phyloP scores from a whole-genome alignment of 192 early-diverging fungal species.

The Funneliformis geosporum region DNA sequence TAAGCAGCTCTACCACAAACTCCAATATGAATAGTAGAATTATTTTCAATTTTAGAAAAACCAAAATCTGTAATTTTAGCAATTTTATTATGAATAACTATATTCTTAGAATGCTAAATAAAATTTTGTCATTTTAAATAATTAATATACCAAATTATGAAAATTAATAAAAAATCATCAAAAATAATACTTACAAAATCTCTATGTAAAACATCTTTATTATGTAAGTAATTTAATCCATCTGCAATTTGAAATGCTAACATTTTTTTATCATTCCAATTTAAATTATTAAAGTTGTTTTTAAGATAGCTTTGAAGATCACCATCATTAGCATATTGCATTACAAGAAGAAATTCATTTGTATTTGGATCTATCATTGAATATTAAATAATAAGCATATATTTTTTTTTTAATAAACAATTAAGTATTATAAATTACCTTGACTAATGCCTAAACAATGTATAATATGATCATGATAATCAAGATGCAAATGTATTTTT shows the following conservation, averaged over 20 bases:
- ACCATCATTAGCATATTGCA: not conserved
- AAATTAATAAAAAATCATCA: not conserved
- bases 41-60: too few species aligned
- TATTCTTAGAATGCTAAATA: too few species aligned
- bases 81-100: too few species aligned
- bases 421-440: not conserved
- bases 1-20: too few species aligned
- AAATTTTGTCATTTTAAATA: too few species aligned
- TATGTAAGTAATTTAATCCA: not conserved
- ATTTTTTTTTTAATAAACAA: too few species aligned
- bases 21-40: too few species aligned
- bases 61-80: too few species aligned
- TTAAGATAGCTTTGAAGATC: not conserved
- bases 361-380: not conserved
- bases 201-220: not conserved
- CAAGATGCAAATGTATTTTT: not conserved
- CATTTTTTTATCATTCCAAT: not conserved
- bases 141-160: not conserved
- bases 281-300: constrained; percentile 14
- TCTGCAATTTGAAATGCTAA: not conserved
- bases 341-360: not conserved
- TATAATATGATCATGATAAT: not conserved
- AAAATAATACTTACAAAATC: not conserved
- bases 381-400: too few species aligned
- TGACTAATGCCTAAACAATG: not conserved